These are phyloP conservation scores for Intubia oerlemansii DNA, from an alignment of 2,329 filamentous ascomycete species.

Conservation along the genomic window DNA sequence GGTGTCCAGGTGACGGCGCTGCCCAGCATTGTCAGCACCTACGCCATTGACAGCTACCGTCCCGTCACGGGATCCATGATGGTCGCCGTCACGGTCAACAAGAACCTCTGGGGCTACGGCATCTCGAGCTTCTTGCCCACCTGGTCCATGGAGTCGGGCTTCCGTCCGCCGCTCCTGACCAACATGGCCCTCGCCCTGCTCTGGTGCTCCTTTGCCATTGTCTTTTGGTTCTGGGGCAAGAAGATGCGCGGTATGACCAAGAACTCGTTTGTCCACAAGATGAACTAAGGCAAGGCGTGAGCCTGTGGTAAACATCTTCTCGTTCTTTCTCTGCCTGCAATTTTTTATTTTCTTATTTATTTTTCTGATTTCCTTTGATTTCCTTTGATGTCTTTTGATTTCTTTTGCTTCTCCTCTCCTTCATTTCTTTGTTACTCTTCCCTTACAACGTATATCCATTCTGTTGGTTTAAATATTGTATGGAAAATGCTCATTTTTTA, in stretches of 20 bases:
- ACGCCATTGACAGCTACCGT: constrained; percentile 43
- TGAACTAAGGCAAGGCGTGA: too few species aligned
- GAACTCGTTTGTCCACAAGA: constrained; percentile 5
- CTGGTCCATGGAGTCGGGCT: constrained; percentile 10
- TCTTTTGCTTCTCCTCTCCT: too few species aligned
- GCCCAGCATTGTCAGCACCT: constrained; percentile 34
- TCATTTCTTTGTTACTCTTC: too few species aligned
- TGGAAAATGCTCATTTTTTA: too few species aligned
- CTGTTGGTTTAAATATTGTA: too few species aligned
- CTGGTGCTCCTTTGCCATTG: constrained; percentile 8
- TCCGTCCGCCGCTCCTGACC: constrained; percentile 9
- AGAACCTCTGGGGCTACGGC: constrained; percentile 13
- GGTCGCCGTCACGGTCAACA: constrained; percentile 11
- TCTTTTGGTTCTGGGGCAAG: constrained; percentile 13
- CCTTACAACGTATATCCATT: too few species aligned
- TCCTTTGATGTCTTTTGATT: too few species aligned
- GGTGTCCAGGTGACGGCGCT: constrained; percentile 22
- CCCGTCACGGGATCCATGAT: constrained; percentile 29
- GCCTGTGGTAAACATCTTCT: too few species aligned
- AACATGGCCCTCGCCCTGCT: constrained; percentile 11
- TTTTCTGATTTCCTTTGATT: too few species aligned
- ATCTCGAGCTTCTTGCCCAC: constrained; percentile 11
- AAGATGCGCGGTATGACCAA: constrained; percentile 16
- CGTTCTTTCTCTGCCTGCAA: too few species aligned
- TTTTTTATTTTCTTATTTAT: too few species aligned